Percentiles rank a stretch among this genome's conserved stretches.
Evolutionary conservation across 345 rosid genomes (phyloP).

Genomic region (Rhizophora apiculata): DNA sequence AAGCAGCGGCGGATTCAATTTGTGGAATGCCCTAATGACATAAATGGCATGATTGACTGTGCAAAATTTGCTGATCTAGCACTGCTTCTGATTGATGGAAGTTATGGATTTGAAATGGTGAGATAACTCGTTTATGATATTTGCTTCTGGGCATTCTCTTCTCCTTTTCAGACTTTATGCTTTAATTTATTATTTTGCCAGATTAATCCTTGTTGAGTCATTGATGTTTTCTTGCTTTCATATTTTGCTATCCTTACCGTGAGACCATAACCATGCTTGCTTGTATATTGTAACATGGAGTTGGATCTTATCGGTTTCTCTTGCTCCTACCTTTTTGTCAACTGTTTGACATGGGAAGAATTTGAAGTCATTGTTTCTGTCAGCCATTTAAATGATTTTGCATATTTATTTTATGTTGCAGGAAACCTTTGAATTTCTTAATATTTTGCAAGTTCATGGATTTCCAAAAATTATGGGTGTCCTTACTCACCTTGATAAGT

Average conservation of each 20-base stretch:
- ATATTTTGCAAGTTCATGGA: slow-evolving; percentile 92
- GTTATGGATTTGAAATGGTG: slow-evolving; percentile 99
- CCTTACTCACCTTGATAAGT: slow-evolving; percentile 93
- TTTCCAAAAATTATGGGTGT: slow-evolving; percentile 95
- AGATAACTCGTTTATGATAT: slow-evolving; percentile 13
- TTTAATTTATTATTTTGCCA: background rate
- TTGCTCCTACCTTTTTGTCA: background rate
- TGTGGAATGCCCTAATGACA: slow-evolving; percentile 96
- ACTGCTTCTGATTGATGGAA: slow-evolving; percentile 81
- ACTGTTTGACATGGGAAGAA: background rate
- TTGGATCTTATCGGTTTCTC: background rate
- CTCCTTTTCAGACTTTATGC: background rate
- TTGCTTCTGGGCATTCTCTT: slow-evolving; percentile 1
- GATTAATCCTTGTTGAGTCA: background rate
- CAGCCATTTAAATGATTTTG: slow-evolving; percentile 1
- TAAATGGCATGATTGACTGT: slow-evolving; percentile 94
- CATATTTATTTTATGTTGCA: slow-evolving; percentile 27
- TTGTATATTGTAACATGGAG: background rate
- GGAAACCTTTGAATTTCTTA: slow-evolving; percentile 97
- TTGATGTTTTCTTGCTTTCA: background rate
- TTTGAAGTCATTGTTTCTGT: background rate
- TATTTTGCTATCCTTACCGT: background rate
- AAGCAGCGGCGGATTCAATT: slow-evolving; percentile 74
- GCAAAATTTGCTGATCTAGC: slow-evolving; percentile 94
- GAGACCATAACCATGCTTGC: background rate